phyloP scores from a whole-genome alignment of 2,329 filamentous ascomycete species.

The Arthroderma sp. region DNA sequence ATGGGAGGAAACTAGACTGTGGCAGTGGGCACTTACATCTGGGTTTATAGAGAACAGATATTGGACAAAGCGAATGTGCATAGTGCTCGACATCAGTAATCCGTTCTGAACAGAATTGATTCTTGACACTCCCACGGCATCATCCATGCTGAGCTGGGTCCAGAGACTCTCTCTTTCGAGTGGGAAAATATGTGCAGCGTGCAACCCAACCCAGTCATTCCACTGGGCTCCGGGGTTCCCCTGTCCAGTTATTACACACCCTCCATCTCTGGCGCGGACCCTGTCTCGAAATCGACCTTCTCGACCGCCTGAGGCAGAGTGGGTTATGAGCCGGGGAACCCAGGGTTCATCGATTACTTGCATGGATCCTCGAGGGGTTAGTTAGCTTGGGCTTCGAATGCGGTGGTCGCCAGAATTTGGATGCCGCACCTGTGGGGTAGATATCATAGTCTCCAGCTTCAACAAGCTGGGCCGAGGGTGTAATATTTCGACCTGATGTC shows the following conservation, averaged over 20 bases:
- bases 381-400: background rate
- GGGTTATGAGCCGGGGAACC: constrained; percentile 7
- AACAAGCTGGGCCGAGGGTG: constrained; percentile 5
- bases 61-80: constrained; percentile 8
- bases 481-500: constrained; percentile 6
- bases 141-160: constrained; percentile 9
- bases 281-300: constrained; percentile 11
- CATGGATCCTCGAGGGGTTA: constrained; percentile 11
- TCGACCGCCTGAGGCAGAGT: constrained; percentile 5
- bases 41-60: constrained; percentile 10
- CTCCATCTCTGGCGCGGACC: constrained; percentile 12
- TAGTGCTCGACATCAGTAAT: constrained; percentile 4
- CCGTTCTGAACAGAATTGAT: constrained; percentile 12
- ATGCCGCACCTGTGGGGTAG: constrained; percentile 5
- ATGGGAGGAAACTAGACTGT: constrained; percentile 1
- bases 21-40: constrained; percentile 9
- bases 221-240: constrained; percentile 6
- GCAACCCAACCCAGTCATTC: constrained; percentile 11
- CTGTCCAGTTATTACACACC: constrained; percentile 13
- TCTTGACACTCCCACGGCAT: constrained; percentile 5
- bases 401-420: background rate
- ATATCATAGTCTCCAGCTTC: constrained; percentile 10
- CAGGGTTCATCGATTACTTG: constrained; percentile 10
- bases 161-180: constrained; percentile 13
- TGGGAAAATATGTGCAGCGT: constrained; percentile 17